Evolutionary conservation across 768 basidiomycete genomes (phyloP).

Genomic region (Sistotremastrum niveocremeum): DNA sequence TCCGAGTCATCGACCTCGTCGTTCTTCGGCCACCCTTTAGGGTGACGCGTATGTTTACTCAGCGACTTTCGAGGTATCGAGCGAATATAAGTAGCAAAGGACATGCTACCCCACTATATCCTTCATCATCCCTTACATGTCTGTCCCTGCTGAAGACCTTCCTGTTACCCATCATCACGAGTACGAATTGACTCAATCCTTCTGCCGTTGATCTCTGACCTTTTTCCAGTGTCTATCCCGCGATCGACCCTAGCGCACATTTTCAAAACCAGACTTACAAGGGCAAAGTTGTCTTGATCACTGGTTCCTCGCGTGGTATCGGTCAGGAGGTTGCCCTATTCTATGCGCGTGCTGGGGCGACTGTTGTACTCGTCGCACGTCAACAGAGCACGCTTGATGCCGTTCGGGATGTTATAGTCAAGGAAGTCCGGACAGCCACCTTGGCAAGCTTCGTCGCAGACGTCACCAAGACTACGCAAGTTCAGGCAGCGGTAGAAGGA

Average conservation of each 20-base stretch:
- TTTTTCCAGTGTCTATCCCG: constrained; percentile 14
- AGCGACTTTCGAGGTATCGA: too few species aligned
- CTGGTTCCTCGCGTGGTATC: constrained; percentile 17
- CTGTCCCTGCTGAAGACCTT: constrained; percentile 1
- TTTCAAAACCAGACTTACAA: constrained; percentile 8
- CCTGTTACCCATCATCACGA: neutral
- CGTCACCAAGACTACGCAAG: constrained; percentile 10
- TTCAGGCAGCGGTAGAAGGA: constrained; percentile 8
- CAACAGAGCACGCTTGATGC: constrained; percentile 7
- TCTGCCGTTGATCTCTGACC: constrained; percentile 1
- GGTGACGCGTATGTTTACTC: too few species aligned
- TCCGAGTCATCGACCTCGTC: too few species aligned
- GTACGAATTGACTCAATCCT: neutral
- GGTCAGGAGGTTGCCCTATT: constrained; percentile 13
- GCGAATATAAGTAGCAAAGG: too few species aligned
- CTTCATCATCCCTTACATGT: neutral
- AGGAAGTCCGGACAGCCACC: neutral
- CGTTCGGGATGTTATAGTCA: constrained; percentile 10
- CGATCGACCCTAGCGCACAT: constrained; percentile 13
- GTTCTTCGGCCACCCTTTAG: too few species aligned
- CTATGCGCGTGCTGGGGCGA: constrained; percentile 16
- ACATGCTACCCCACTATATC: too few species aligned
- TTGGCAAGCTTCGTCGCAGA: constrained; percentile 10
- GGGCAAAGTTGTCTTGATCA: constrained; percentile 17
- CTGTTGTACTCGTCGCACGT: constrained; percentile 13